Base-by-base conservation (phyloP, 306 rosid species). In the Sicyos edulis region DNA sequence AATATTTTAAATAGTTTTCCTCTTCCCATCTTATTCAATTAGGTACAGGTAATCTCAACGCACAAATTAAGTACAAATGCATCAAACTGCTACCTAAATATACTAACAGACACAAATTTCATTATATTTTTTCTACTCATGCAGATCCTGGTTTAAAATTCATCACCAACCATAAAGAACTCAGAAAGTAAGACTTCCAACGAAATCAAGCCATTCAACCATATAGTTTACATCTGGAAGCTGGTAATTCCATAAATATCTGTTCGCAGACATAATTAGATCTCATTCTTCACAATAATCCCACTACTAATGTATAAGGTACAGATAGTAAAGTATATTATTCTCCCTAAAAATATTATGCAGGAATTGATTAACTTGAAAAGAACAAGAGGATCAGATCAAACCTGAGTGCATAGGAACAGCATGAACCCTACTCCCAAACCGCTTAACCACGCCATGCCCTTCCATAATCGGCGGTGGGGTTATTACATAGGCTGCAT, bases 331-430 rank as follows among this genome's bases (percentile, higher is more conserved):
- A 66, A 44, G 54, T 32, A 45, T 2, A 42, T 66, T 44, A 29
- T 66, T 37, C 6, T 44, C 26, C 49, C 44, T 26, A 10, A 51
- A 51, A 70, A 60, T 34, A 32, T 45, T 5, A 51, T 16, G 32
- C 14, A 15, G 13, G 40, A 19, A 16, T 40, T 15, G 37, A 20
- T 26, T 6, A 1, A 32, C n/a, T 22, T 8, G 58, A 56, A 53
- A 19, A 59, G 16, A 34, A 58, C 51, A 14, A 55, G 64, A 73
- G 13, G 6, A 16, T 19, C 57, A 7, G 11, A 26, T 26, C 29
- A 26, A 26, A 93, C 99, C 99, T 82, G 99, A 89, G 80, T 93
- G 97, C 99, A 91, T 85, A 11, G 99, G 99, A 67, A 93, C 92
- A 52, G 86, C 89, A 82, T 79, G 96, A 78, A 79, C 87, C 84